Conservation (phyloP, 176 grass and related monocot genomes). For the Typha latifolia region DNA sequence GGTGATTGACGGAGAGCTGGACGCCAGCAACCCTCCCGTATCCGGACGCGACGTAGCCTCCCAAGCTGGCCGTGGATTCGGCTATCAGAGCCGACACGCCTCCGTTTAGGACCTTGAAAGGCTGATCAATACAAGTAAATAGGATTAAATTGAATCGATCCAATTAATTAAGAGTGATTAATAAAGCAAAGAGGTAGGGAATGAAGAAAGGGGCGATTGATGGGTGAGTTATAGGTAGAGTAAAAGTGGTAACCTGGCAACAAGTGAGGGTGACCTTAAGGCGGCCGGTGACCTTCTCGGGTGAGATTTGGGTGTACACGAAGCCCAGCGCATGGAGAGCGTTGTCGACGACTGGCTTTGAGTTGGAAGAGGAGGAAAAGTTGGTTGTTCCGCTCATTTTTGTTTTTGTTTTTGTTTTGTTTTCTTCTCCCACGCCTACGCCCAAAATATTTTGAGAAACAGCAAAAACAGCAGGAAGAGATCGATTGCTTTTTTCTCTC, state of each 20-base stretch:
- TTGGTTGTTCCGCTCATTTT: not conserved
- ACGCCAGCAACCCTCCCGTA: conserved; percentile 54
- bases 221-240: no score
- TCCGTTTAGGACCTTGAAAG: conserved; percentile 67
- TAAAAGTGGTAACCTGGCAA: conserved; percentile 43
- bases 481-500: no score
- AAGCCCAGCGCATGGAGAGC: conserved; percentile 57
- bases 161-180: no score
- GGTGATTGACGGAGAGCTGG: conserved; percentile 76
- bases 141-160: not conserved
- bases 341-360: conserved; percentile 27
- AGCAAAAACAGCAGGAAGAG: no score
- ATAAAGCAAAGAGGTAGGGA: not conserved
- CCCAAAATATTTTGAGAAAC: no score
- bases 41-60: conserved; percentile 44
- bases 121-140: conserved; percentile 14
- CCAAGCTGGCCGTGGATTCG: conserved; percentile 57
- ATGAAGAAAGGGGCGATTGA: not conserved
- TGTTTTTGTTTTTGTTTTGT: no score
- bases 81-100: conserved; percentile 75
- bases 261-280: conserved; percentile 65
- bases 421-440: no score
- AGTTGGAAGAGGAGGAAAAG: not conserved
- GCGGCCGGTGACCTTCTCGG: conserved; percentile 44
- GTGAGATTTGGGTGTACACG: conserved; percentile 44